Percentiles rank a stretch among this genome's conserved stretches.
These are phyloP conservation scores for Nidularia sp. DNA, from an alignment of 768 basidiomycete species.

Conservation along the genomic window DNA sequence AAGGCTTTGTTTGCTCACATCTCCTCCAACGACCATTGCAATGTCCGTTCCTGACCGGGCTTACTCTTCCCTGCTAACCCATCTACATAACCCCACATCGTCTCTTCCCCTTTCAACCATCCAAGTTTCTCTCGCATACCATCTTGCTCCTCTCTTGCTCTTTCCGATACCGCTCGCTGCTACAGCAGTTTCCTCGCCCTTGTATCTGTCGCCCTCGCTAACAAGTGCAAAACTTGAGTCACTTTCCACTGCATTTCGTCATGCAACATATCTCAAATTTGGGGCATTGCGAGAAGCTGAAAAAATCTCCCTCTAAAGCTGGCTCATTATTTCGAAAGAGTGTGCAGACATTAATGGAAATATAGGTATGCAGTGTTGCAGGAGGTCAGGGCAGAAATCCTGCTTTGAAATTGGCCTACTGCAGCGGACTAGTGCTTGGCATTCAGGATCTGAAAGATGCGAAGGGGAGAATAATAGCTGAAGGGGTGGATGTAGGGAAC, in stretches of 20 bases:
- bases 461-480: conserved; percentile 7
- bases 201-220: conserved; percentile 41
- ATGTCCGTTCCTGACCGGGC: conserved; percentile 16
- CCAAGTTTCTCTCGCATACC: conserved; percentile 54
- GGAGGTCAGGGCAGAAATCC: conserved; percentile 67
- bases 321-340: conserved; percentile 32
- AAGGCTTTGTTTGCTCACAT: no score
- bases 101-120: conserved; percentile 43
- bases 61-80: conserved; percentile 38
- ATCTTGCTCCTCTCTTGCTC: conserved; percentile 45
- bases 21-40: no score
- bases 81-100: conserved; percentile 43
- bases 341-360: conserved; percentile 30
- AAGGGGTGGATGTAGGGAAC: conserved; percentile 19
- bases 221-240: conserved; percentile 43
- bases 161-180: conserved; percentile 57
- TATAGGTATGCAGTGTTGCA: conserved; percentile 50
- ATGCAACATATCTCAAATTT: conserved; percentile 54
- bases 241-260: conserved; percentile 52
- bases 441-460: conserved; percentile 48
- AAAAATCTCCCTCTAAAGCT: conserved; percentile 23
- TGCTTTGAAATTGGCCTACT: conserved; percentile 58
- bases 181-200: conserved; percentile 49
- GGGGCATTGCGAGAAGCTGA: conserved; percentile 31
- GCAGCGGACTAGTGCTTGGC: conserved; percentile 61